Evolutionary conservation across 495 filamentous ascomycete genomes (phyloP).

Genomic region (Aspergillus heteromorphus): DNA sequence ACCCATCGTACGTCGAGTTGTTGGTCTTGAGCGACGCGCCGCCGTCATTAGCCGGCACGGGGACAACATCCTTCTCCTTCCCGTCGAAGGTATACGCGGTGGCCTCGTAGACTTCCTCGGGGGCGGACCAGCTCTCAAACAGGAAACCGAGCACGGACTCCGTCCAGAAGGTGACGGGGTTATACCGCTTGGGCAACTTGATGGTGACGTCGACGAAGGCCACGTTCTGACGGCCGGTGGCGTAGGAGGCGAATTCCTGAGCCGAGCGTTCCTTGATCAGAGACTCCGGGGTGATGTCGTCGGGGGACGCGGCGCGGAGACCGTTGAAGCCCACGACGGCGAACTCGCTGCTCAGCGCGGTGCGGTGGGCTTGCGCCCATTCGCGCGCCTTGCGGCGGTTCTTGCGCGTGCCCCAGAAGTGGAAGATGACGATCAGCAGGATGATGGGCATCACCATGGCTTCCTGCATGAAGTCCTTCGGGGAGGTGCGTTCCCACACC

Average conservation of each 20-base stretch:
- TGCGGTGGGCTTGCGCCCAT: constrained; percentile 73
- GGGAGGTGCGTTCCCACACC: constrained; percentile 79
- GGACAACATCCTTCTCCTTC: constrained; percentile 71
- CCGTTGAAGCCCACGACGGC: constrained; percentile 77
- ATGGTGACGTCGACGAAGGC: constrained; percentile 84
- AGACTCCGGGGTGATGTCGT: constrained; percentile 36
- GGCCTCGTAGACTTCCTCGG: constrained; percentile 67
- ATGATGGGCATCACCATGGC: constrained; percentile 73
- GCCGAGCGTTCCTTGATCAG: constrained; percentile 76
- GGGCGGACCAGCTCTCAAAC: constrained; percentile 64
- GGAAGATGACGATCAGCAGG: constrained; percentile 65
- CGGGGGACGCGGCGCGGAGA: constrained; percentile 44
- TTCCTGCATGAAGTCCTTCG: constrained; percentile 81
- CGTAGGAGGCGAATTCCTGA: constrained; percentile 81
- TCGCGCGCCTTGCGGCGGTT: constrained; percentile 75
- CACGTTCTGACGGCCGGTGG: constrained; percentile 89
- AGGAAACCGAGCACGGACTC: constrained; percentile 70
- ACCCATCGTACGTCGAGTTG: constrained; percentile 80
- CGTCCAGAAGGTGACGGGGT: constrained; percentile 66
- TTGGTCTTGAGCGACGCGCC: constrained; percentile 44
- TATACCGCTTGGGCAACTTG: constrained; percentile 81
- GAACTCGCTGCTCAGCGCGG: constrained; percentile 73
- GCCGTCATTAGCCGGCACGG: constrained; percentile 48
- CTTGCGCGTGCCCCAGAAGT: constrained; percentile 73
- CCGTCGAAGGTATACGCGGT: constrained; percentile 85